Evolutionary conservation across 2,329 filamentous ascomycete species (phyloP).

Genomic region (Alternaria triticimaculans): DNA sequence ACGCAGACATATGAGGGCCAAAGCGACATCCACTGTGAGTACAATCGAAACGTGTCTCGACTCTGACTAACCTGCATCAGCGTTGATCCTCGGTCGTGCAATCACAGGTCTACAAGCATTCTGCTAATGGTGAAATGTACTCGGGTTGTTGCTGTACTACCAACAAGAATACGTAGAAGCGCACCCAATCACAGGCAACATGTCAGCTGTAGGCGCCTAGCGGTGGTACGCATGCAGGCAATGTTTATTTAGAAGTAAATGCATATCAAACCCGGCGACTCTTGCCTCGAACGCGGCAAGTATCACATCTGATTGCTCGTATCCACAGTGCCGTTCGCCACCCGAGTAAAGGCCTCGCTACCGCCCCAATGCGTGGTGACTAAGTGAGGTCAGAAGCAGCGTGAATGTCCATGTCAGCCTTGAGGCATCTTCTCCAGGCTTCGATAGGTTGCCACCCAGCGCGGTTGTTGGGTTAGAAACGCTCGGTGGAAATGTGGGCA

Average conservation of each 20-base stretch:
- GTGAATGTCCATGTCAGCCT: constrained; percentile 37
- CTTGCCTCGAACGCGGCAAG: constrained; percentile 23
- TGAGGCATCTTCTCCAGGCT: constrained; percentile 28
- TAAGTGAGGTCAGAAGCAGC: constrained; percentile 7
- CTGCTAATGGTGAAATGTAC: constrained; percentile 55
- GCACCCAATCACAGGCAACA: constrained; percentile 2
- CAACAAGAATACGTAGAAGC: constrained; percentile 1
- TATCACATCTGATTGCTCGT: constrained; percentile 27
- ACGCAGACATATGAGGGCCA: constrained; percentile 98
- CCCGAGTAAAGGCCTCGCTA: constrained; percentile 10
- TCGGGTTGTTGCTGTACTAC: constrained; percentile 11
- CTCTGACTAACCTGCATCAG: constrained; percentile 45
- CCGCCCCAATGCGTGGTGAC: constrained; percentile 25
- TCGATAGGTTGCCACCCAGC: constrained; percentile 42
- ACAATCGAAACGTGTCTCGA: neutral
- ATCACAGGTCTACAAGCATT: constrained; percentile 78
- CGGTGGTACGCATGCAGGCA: constrained; percentile 26
- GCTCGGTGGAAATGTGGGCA: constrained; percentile 41
- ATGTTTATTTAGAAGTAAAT: constrained; percentile 22
- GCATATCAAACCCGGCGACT: constrained; percentile 22
- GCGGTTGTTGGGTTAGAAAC: constrained; percentile 26
- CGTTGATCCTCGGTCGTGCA: constrained; percentile 59
- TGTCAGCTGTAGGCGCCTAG: constrained; percentile 11
- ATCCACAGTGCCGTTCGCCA: constrained; percentile 13
- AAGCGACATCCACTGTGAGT: constrained; percentile 94